Evolutionary conservation across 2,329 filamentous ascomycete genomes (phyloP), one percentile per base, ranked within the genome.

Genomic region (Blumeria graminis): DNA sequence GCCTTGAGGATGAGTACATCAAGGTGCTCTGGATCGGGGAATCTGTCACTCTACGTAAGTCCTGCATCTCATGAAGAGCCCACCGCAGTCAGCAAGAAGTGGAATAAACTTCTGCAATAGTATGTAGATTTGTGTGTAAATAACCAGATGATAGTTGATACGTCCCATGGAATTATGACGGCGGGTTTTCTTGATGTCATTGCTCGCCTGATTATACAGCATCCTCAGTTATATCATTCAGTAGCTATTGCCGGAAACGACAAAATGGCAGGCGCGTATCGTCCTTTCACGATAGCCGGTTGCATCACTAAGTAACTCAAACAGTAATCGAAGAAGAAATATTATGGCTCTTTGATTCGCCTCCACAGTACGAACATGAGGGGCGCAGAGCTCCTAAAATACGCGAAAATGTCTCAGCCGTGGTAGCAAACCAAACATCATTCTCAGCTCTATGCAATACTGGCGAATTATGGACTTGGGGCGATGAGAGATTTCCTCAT

Each of bases 401-500:
- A 1, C 35, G 58, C 13, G 43, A 59, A 14, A 33, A 58, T 4
- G 45, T 63, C n/a, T 46, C 22, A 7, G 58, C 61, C 10, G 54
- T 67, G 18, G 59, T 67, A 10, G 69, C 69, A 0, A 68, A 67
- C 55, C 63, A 63, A n/a, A 69, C 66, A 1, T 65, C 61, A 6
- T 72, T 72, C 61, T 63, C 67, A 9, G 62, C 68, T 38, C 62
- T 72, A 16, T 66, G 67, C 54, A 61, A 64, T 14, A 60, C 58
- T 5, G 69, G 69, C 4, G 62, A 65, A 22, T 68, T 72, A 5
- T 69, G 65, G 58, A 70, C 66, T 14, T 71, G 70, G 70, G 81
- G 81, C 7, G 80, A 84, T 61, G 67, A 72, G 51, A 74, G 81
- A 14, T 81, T 77, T 61, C 66, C 69, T 33, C 68, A 71, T 38